These are phyloP conservation scores for Aleurites moluccanus DNA, from an alignment of 441 rosid genomes.

Conservation along the genomic window DNA sequence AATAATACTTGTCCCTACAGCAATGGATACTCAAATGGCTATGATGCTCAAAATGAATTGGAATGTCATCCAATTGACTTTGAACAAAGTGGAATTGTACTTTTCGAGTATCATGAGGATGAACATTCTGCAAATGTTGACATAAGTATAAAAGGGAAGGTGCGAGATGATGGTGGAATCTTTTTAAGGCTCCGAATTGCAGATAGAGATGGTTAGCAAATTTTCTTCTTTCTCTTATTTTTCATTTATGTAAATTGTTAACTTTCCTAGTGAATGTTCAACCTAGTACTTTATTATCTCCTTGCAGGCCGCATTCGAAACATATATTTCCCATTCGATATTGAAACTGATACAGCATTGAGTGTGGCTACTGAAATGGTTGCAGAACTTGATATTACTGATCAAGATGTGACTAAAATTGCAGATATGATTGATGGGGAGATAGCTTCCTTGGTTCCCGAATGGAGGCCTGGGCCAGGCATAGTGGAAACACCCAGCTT, in stretches of 20 bases:
- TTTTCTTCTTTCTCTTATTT: background rate
- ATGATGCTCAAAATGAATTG: slow-evolving; percentile 44
- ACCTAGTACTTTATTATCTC: slow-evolving; percentile 8
- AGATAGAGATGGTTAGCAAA: slow-evolving; percentile 72
- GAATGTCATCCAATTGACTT: slow-evolving; percentile 47
- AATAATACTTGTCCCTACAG: slow-evolving; percentile 33
- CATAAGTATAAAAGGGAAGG: slow-evolving; percentile 79
- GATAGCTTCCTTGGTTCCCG: slow-evolving; percentile 72
- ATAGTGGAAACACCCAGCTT: slow-evolving; percentile 57
- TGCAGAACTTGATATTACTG: slow-evolving; percentile 78
- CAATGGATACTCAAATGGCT: slow-evolving; percentile 46
- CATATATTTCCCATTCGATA: slow-evolving; percentile 81
- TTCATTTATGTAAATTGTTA: slow-evolving; percentile 1
- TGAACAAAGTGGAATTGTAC: slow-evolving; percentile 60
- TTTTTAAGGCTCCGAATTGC: slow-evolving; percentile 68
- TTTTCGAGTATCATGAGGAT: slow-evolving; percentile 62
- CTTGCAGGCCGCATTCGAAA: slow-evolving; percentile 67
- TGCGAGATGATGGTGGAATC: slow-evolving; percentile 55
- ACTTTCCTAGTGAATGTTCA: slow-evolving; percentile 2
- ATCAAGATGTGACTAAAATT: slow-evolving; percentile 69
- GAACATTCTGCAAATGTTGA: slow-evolving; percentile 53
- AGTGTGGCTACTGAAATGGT: slow-evolving; percentile 99
- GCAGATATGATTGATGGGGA: slow-evolving; percentile 90
- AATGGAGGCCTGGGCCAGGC: slow-evolving; percentile 69
- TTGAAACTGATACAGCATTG: slow-evolving; percentile 72